Conservation (phyloP, 768 basidiomycete species). For the Lenzites betulinus region DNA sequence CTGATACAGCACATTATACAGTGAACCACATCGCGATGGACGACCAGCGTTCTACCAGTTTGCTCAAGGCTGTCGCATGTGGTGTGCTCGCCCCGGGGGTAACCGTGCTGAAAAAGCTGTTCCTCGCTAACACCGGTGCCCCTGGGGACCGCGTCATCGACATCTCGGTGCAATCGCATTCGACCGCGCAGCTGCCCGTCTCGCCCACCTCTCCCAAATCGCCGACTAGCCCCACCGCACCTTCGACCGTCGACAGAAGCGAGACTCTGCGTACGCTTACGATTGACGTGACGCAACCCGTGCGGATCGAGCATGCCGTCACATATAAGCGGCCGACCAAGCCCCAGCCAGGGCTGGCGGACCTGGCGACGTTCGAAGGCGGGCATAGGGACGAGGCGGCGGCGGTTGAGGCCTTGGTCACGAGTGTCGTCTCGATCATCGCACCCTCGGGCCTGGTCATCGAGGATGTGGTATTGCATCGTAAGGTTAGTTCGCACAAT, state of each 20-base stretch:
- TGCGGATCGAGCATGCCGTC: constrained; percentile 56
- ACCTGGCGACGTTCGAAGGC: constrained; percentile 55
- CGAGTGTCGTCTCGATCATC: constrained; percentile 1
- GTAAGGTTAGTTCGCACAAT: constrained; percentile 42
- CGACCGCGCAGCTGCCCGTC: constrained; percentile 22
- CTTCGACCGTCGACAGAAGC: constrained; percentile 39
- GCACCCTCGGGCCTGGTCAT: constrained; percentile 47
- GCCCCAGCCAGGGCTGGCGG: constrained; percentile 48
- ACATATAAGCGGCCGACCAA: constrained; percentile 50
- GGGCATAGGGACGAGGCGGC: constrained; percentile 52
- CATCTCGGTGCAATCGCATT: constrained; percentile 71
- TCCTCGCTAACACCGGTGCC: constrained; percentile 60
- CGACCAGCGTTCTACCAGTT: constrained; percentile 61
- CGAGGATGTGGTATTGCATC: constrained; percentile 47
- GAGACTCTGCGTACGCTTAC: constrained; percentile 70
- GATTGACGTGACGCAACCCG: constrained; percentile 66
- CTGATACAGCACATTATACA: constrained; percentile 28
- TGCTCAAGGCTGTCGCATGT: constrained; percentile 74
- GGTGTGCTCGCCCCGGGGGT: constrained; percentile 64
- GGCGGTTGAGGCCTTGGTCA: constrained; percentile 43
- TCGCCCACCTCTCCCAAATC: constrained; percentile 21
- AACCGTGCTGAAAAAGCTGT: constrained; percentile 60
- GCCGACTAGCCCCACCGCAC: constrained; percentile 29
- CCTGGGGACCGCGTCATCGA: constrained; percentile 77
- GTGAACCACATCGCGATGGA: constrained; percentile 65